Evolutionary conservation across 2,329 filamentous ascomycete species (phyloP), one percentile per base, ranked within the genome.

Genomic region (Daldinia eschscholtzii): DNA sequence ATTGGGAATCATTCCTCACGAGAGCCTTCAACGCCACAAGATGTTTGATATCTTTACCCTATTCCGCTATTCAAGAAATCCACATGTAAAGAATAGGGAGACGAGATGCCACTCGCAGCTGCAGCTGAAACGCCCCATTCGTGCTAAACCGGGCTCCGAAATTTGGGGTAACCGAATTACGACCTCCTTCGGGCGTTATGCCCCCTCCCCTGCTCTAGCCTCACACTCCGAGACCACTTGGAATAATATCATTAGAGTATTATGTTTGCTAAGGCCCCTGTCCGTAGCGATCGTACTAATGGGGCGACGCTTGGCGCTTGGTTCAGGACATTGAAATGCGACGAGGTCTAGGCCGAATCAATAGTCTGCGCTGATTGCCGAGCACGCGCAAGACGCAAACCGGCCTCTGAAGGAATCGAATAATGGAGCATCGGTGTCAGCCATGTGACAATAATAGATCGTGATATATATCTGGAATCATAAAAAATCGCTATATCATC

Each of bases 211-310:
- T 37, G 50, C 6, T 50, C 28, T 44, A 61, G 48, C 33, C 18
- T 42, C 33, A 12, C 39, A 46, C 58, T 15, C 50, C 35, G 13
- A 41, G 42, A 48, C 57, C 62, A 37, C 23, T 33, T 53, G 20
- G 57, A 37, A 46, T 48, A 60, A 61, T 73, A 73, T 71, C 65
- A 74, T 75, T 76, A 75, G 71, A 74, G 48, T 65, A 76, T 75
- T 73, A 75, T 46, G 61, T 57, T 64, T 64, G 70, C 62, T 42
- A 57, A 48, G 59, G 63, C 50, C 56, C 60, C 52, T 63, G 67
- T 68, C 64, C 59, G 39, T 50, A 64, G 64, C 67, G 33, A 63
- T 60, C 55, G 57, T 62, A 55, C 58, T 60, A 50, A 70, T 61
- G 61, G 50, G 61, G 60, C 42, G 20, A 60, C 39, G 53, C 58